Percentiles rank a stretch among this genome's conserved stretches.
These are phyloP conservation scores for Phylloporus sp. DNA, from an alignment of 768 basidiomycete species.

Conservation along the genomic window DNA sequence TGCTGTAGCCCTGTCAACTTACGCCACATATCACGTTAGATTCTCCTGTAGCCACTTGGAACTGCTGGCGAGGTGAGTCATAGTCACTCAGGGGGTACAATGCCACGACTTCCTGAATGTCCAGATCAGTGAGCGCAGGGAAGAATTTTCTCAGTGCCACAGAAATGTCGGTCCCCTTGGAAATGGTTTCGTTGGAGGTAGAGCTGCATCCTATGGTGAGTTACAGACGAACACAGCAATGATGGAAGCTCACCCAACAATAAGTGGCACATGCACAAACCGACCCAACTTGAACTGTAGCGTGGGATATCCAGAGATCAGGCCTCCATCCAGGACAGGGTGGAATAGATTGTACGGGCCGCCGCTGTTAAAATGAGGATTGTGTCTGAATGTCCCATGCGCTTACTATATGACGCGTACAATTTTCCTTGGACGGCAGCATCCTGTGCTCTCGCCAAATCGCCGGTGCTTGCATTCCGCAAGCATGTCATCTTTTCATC, in stretches of 20 bases:
- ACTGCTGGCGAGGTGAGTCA: slow-evolving; percentile 37
- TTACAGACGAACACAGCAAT: neutral
- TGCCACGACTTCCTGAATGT: slow-evolving; percentile 35
- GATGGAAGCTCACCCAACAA: slow-evolving; percentile 46
- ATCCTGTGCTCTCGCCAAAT: slow-evolving; percentile 53
- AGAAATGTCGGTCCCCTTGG: slow-evolving; percentile 34
- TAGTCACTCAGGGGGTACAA: slow-evolving; percentile 44
- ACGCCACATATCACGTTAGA: slow-evolving; percentile 50
- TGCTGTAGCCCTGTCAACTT: slow-evolving; percentile 17
- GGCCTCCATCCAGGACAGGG: slow-evolving; percentile 51
- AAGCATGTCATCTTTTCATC: slow-evolving; percentile 41
- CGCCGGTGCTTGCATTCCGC: slow-evolving; percentile 45
- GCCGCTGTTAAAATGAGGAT: slow-evolving; percentile 22
- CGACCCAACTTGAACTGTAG: slow-evolving; percentile 39
- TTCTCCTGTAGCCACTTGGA: slow-evolving; percentile 47
- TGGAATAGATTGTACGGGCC: slow-evolving; percentile 45
- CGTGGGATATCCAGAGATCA: slow-evolving; percentile 50
- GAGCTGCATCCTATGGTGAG: slow-evolving; percentile 31
- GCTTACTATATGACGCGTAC: slow-evolving; percentile 29
- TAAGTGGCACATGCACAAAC: slow-evolving; percentile 48
- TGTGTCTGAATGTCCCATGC: neutral
- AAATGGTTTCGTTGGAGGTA: slow-evolving; percentile 57
- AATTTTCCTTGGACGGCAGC: slow-evolving; percentile 35
- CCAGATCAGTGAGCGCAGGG: slow-evolving; percentile 39
- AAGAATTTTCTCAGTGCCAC: slow-evolving; percentile 38